Evolutionary conservation across 2,329 filamentous ascomycete species (phyloP).

Genomic region (Penicillium sp.): DNA sequence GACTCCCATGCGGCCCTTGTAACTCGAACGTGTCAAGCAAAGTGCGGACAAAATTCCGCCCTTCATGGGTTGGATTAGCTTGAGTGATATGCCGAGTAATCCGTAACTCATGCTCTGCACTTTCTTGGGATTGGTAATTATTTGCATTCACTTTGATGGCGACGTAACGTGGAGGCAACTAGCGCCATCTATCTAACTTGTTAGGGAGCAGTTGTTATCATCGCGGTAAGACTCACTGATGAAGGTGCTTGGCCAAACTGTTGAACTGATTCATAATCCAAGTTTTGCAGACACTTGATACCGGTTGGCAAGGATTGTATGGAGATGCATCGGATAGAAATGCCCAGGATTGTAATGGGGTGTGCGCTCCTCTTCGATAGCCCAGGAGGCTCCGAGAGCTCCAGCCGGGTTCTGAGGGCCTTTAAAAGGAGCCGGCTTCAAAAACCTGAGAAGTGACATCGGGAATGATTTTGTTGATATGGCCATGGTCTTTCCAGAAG

Average conservation of each 20-base stretch:
- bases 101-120: slow-evolving; percentile 29
- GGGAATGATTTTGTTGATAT: too few species aligned
- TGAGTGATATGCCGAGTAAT: slow-evolving; percentile 32
- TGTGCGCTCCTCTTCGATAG: slow-evolving; percentile 2
- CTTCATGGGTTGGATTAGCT: slow-evolving; percentile 29
- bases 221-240: slow-evolving; percentile 17
- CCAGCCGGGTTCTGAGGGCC: too few species aligned
- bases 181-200: slow-evolving; percentile 22
- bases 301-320: slow-evolving; percentile 32
- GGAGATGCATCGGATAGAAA: slow-evolving; percentile 22
- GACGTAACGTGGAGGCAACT: slow-evolving; percentile 29
- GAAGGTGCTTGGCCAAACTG: slow-evolving; percentile 41
- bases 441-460: too few species aligned
- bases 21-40: slow-evolving; percentile 37
- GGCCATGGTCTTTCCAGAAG: neutral
- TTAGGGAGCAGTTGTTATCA: slow-evolving; percentile 6
- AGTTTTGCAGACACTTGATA: slow-evolving; percentile 42
- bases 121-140: slow-evolving; percentile 10
- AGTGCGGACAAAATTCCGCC: slow-evolving; percentile 33
- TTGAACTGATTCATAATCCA: slow-evolving; percentile 41
- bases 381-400: too few species aligned
- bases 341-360: slow-evolving; percentile 1
- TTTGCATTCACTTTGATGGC: slow-evolving; percentile 37
- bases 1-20: slow-evolving; percentile 26
- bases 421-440: too few species aligned